A percentile compares a stretch with the other conserved stretches of the same genome.
phyloP scores from a whole-genome alignment of 176 grass and related monocot species.

The Poa annua region DNA sequence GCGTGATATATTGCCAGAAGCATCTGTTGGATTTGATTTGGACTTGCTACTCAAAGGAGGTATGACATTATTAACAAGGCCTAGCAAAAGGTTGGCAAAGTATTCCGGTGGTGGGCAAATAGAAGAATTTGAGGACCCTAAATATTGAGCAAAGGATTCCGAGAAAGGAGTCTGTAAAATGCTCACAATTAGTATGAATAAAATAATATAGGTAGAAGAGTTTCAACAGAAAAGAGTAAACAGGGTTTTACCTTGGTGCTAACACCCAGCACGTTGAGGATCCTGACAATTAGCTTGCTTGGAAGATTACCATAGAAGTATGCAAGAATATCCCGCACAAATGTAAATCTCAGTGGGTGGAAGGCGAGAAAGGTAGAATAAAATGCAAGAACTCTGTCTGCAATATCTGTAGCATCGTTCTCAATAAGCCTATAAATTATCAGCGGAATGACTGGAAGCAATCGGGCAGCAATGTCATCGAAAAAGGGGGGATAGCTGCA shows the following conservation, averaged over 20 bases:
- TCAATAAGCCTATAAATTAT: slow-evolving; percentile 99
- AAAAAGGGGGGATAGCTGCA: slow-evolving; percentile 95
- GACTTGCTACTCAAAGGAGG: slow-evolving; percentile 91
- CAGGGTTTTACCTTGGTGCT: slow-evolving; percentile 71
- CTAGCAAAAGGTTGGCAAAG: slow-evolving; percentile 88
- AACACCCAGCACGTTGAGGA: slow-evolving; percentile 82
- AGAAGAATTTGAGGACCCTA: slow-evolving; percentile 64
- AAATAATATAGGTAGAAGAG: slow-evolving; percentile 24
- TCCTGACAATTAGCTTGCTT: slow-evolving; percentile 80
- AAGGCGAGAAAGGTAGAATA: slow-evolving; percentile 86
- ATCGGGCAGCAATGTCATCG: slow-evolving; percentile 92
- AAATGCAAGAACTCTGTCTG: slow-evolving; percentile 83
- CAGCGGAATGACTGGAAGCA: slow-evolving; percentile 86
- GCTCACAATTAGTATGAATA: slow-evolving; percentile 28
- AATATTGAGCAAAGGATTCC: slow-evolving; percentile 73
- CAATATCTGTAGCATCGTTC: slow-evolving; percentile 82
- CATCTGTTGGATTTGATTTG: slow-evolving; percentile 66
- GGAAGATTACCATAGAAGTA: slow-evolving; percentile 96
- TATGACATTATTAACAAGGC: slow-evolving; percentile 95
- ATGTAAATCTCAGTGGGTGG: slow-evolving; percentile 94
- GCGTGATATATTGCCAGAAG: slow-evolving; percentile 40
- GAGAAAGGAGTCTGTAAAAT: slow-evolving; percentile 85
- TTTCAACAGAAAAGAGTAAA: slow-evolving; percentile 31
- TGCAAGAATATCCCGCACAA: slow-evolving; percentile 97
- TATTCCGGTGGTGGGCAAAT: slow-evolving; percentile 87